Conservation (phyloP, 192 early-diverging fungal genomes). For the Mortierella alpina region DNA sequence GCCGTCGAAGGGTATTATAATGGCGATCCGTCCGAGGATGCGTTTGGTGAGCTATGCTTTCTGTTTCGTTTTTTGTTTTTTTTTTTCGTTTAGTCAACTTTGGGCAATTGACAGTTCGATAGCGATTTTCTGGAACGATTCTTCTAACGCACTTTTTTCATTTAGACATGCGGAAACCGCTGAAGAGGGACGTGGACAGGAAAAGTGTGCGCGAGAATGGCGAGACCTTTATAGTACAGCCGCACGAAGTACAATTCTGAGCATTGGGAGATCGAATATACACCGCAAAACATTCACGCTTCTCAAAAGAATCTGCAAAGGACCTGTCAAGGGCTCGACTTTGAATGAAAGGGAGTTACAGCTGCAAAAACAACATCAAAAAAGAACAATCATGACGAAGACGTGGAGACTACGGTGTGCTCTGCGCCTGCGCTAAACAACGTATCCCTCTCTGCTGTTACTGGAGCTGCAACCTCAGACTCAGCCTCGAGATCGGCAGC, state of each 20-base stretch:
- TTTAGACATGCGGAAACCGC: conserved; percentile 95
- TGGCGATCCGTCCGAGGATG: conserved; percentile 82
- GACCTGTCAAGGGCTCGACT: too few species aligned
- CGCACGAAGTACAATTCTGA: conserved; percentile 51
- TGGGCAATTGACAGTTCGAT: not conserved
- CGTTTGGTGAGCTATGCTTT: conserved; percentile 70
- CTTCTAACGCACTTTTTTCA: conserved; percentile 3
- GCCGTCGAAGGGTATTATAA: conserved; percentile 92
- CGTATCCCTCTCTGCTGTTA: not conserved
- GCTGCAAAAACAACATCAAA: not conserved
- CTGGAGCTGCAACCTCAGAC: not conserved
- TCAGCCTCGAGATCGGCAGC: not conserved
- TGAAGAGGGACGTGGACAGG: conserved; percentile 82
- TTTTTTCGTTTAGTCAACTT: conserved; percentile 2
- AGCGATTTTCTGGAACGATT: not conserved
- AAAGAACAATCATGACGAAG: not conserved
- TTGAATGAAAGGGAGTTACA: too few species aligned
- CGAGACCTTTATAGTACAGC: conserved; percentile 61
- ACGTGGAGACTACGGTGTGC: not conserved
- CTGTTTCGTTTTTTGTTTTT: not conserved
- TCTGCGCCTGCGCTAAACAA: conserved; percentile 28
- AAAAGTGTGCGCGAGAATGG: conserved; percentile 68
- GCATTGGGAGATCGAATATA: too few species aligned
- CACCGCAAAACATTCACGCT: too few species aligned
- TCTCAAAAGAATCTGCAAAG: too few species aligned